Base-by-base conservation (phyloP, 257 asterid species). In the Solanum gandarillasii region DNA sequence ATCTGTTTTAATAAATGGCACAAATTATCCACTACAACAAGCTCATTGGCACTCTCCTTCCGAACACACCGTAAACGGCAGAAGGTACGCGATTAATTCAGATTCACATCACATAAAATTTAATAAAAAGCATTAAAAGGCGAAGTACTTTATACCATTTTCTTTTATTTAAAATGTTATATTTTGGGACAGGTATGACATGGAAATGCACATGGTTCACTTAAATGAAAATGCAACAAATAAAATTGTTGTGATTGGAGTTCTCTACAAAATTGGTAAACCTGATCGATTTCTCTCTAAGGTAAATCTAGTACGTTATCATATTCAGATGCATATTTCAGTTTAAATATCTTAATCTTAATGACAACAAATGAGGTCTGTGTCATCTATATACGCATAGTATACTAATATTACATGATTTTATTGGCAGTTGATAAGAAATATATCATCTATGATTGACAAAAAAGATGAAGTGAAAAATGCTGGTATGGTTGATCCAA, bases 41-140 rank as follows among this genome's bases (percentile, higher is more conserved):
- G 93, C 94, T 27, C 98, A 95, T 27, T 94, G 98, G 98, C 98
- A 95, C 88, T 92, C 98, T 76, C 96, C 98, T 29, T 93, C 98
- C 0, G 98, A 95, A 89, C 98, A 94, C 90, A 93, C 96, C 12
- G 81, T 94, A 84, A 75, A 92, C 21, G 98, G 98, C 18, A 92
- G 90, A 89, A 93, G 96, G 92, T 84, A 55, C 4, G 0, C 2
- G 2, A 55, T 55, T 55, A 55, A 55, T 55, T 55, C n/a, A 20
- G 2, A 55, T 55, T 55, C 0, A 55, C 65, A 3, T 55, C 5
- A 55, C 0, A 0, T 20, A 55, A 20, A 3, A 55, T 55, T 18
- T 55, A 20, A 18, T 1, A 60, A 60, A 2, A 60, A 3, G 6
- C 0, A 23, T 23, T 9, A 60, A 0, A 60, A 60, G 6, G 1